Evolutionary conservation across 768 basidiomycete genomes (phyloP).

Genomic region (Pleurotus citrinopileatus): DNA sequence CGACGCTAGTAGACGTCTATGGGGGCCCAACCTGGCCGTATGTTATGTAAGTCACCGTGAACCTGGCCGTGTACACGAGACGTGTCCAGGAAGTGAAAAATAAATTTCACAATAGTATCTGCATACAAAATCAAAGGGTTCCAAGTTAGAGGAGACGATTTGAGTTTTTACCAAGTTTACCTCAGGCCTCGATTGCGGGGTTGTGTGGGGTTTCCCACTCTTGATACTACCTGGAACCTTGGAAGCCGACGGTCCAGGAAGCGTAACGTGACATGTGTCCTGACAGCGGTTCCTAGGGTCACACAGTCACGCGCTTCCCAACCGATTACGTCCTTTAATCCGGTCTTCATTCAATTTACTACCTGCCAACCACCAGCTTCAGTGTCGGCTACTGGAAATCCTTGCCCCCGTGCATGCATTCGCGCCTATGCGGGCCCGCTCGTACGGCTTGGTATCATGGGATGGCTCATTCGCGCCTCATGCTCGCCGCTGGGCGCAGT

Average conservation of each 20-base stretch:
- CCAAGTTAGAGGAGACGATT: constrained; percentile 1
- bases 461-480: neutral
- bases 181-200: constrained; percentile 1
- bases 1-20: constrained; percentile 8
- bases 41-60: constrained; percentile 10
- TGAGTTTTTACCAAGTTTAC: constrained; percentile 1
- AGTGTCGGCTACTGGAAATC: neutral
- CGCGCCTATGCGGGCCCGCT: constrained; percentile 7
- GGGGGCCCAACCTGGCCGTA: constrained; percentile 3
- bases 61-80: no score
- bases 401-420: constrained; percentile 4
- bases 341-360: neutral
- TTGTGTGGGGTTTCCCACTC: neutral
- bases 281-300: constrained; percentile 7
- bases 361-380: neutral
- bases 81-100: no score
- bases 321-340: neutral
- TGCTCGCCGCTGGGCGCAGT: neutral
- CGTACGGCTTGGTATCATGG: neutral
- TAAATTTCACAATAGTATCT: no score
- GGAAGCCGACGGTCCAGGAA: constrained; percentile 8
- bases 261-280: constrained; percentile 5
- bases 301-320: constrained; percentile 1
- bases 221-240: no score
- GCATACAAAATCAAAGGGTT: neutral